Percentiles rank a stretch among this genome's conserved stretches.
These are phyloP conservation scores for Globisporangium ultimum DNA, from an alignment of 352 stramenopile species.

Conservation along the genomic window DNA sequence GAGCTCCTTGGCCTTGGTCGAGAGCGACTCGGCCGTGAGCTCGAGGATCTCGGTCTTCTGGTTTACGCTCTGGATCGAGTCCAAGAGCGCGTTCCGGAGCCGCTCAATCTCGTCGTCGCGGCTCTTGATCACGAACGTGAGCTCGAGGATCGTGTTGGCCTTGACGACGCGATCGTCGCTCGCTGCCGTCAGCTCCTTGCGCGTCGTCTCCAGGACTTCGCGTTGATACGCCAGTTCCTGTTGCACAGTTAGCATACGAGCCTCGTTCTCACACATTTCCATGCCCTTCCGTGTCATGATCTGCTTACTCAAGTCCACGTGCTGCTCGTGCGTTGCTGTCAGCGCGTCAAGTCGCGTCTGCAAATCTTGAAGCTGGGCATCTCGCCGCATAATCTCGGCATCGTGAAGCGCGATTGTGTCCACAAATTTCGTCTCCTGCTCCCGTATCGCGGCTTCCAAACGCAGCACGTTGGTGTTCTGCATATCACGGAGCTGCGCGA, in stretches of 20 bases:
- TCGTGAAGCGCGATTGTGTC: slow-evolving; percentile 21
- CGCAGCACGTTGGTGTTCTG: slow-evolving; percentile 35
- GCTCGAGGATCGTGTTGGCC: slow-evolving; percentile 56
- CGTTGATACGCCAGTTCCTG: slow-evolving; percentile 17
- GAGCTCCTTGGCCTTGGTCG: slow-evolving; percentile 57
- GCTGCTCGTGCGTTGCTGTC: slow-evolving; percentile 8
- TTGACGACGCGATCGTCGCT: slow-evolving; percentile 49
- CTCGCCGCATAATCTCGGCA: slow-evolving; percentile 18
- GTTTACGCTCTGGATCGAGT: slow-evolving; percentile 51
- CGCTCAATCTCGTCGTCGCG: slow-evolving; percentile 69
- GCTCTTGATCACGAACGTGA: slow-evolving; percentile 77
- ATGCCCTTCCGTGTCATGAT: slow-evolving; percentile 37
- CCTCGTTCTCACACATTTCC: slow-evolving; percentile 31
- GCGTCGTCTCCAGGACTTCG: slow-evolving; percentile 21
- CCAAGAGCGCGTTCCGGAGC: slow-evolving; percentile 40
- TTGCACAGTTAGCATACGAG: slow-evolving; percentile 22
- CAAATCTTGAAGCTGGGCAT: slow-evolving; percentile 20
- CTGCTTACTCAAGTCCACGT: slow-evolving; percentile 20
- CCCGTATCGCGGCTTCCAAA: slow-evolving; percentile 44
- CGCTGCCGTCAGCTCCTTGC: slow-evolving; percentile 23
- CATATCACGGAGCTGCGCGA: slow-evolving; percentile 38
- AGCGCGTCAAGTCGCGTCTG: slow-evolving; percentile 20
- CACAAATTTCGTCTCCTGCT: slow-evolving; percentile 29
- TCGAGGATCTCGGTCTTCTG: slow-evolving; percentile 68
- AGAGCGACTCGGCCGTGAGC: slow-evolving; percentile 53